Conservation (phyloP, 768 basidiomycete species). For the Thelephora ganbajun region DNA sequence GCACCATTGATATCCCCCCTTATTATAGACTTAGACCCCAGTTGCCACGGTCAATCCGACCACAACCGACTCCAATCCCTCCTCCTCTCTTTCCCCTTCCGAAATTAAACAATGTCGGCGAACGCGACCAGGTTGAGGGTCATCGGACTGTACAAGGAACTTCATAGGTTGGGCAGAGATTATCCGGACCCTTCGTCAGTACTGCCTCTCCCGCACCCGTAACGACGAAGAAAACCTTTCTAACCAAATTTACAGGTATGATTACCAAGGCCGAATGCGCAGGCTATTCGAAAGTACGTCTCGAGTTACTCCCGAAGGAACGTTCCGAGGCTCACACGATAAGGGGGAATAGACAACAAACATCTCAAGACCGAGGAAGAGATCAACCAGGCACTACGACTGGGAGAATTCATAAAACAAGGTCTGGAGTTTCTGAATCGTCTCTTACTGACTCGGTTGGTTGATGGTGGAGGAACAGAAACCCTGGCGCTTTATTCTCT, state of each 20-base stretch:
- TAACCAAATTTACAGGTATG: conserved; percentile 34
- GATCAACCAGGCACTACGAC: conserved; percentile 59
- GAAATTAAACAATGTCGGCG: conserved; percentile 29
- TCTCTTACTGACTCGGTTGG: not conserved
- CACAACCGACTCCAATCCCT: not conserved
- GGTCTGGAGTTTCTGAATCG: conserved; percentile 28
- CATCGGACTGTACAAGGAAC: conserved; percentile 67
- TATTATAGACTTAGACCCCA: not conserved
- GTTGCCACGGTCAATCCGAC: not conserved
- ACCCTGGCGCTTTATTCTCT: conserved; percentile 72
- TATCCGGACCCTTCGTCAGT: conserved; percentile 73
- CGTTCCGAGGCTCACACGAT: not conserved
- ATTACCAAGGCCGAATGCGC: conserved; percentile 64
- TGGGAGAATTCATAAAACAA: conserved; percentile 79
- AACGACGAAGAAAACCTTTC: not conserved
- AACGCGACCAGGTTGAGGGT: conserved; percentile 46
- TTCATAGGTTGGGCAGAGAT: conserved; percentile 66
- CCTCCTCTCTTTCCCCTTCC: not conserved
- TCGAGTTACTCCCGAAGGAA: not conserved
- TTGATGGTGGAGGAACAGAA: conserved; percentile 28
- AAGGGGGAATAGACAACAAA: conserved; percentile 41
- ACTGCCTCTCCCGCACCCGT: conserved; percentile 4
- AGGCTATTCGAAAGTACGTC: conserved; percentile 59
- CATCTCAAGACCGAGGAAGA: conserved; percentile 50
- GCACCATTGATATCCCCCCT: too few relatives aligned